Conservation (phyloP, 768 basidiomycete species). For the Nidularia sp. region DNA sequence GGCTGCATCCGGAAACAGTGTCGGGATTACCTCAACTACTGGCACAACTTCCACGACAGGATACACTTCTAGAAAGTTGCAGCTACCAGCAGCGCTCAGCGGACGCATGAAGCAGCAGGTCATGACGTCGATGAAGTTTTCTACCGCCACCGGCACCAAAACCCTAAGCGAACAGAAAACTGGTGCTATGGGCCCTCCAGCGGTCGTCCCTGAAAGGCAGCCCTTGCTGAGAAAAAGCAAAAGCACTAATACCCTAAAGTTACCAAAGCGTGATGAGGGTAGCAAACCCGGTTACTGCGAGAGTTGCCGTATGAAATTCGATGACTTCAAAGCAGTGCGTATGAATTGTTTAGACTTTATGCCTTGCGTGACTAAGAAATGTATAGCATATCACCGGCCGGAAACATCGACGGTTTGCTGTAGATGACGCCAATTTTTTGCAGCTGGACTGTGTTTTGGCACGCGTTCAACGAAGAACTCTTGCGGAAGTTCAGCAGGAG, state of each 20-base stretch:
- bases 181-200: constrained; percentile 66
- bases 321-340: constrained; percentile 79
- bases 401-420: constrained; percentile 82
- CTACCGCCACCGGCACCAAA: constrained; percentile 17
- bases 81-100: constrained; percentile 49
- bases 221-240: constrained; percentile 65
- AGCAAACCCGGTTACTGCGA: constrained; percentile 97
- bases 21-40: constrained; percentile 85
- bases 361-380: constrained; percentile 2
- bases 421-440: constrained; percentile 70
- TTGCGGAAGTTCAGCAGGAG: constrained; percentile 22
- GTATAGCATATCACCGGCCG: constrained; percentile 66
- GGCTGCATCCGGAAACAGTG: constrained; percentile 95
- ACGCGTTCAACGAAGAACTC: constrained; percentile 47
- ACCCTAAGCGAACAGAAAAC: constrained; percentile 15
- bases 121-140: constrained; percentile 56
- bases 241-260: constrained; percentile 73
- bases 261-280: constrained; percentile 79
- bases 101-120: constrained; percentile 63
- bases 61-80: constrained; percentile 35
- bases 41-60: constrained; percentile 76
- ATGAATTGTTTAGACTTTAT: constrained; percentile 2
- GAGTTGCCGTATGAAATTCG: constrained; percentile 88
- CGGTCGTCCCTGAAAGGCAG: constrained; percentile 49
- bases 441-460: constrained; percentile 73